Evolutionary conservation across 495 filamentous ascomycete genomes (phyloP).

Genomic region (Wilcoxina mikolae): DNA sequence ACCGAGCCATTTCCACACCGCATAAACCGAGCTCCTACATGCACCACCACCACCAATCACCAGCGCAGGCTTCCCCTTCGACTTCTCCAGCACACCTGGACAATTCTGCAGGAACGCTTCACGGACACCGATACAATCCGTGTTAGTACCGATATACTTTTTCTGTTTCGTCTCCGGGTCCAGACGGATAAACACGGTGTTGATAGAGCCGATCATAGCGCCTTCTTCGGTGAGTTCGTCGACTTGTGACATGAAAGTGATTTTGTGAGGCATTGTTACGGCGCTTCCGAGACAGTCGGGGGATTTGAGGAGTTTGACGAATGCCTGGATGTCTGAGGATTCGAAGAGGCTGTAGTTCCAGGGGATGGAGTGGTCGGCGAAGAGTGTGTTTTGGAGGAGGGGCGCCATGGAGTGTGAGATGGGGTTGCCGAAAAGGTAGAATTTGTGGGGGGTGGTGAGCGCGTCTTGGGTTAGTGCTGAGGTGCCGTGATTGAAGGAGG

Average conservation of each 20-base stretch:
- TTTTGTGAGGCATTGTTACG: constrained; percentile 64
- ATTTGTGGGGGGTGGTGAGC: constrained; percentile 9
- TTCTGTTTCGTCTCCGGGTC: constrained; percentile 30
- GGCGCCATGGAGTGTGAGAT: constrained; percentile 57
- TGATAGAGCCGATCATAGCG: constrained; percentile 53
- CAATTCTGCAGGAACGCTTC: constrained; percentile 52
- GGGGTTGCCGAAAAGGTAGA: constrained; percentile 37
- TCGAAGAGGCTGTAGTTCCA: constrained; percentile 48
- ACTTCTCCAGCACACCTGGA: constrained; percentile 21
- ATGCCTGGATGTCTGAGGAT: constrained; percentile 38
- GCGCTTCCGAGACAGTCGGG: constrained; percentile 47
- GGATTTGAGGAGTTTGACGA: constrained; percentile 37
- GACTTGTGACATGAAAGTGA: constrained; percentile 51
- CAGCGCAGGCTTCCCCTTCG: constrained; percentile 21
- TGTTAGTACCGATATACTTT: constrained; percentile 53
- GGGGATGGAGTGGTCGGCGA: constrained; percentile 41
- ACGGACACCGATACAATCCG: constrained; percentile 57
- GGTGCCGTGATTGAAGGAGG: constrained; percentile 13
- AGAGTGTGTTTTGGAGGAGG: constrained; percentile 51
- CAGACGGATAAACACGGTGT: constrained; percentile 52
- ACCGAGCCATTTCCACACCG: constrained; percentile 48
- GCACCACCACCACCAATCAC: constrained; percentile 52
- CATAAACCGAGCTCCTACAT: constrained; percentile 53
- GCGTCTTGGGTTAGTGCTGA: constrained; percentile 5
- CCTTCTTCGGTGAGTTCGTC: constrained; percentile 55